Conservation (phyloP, 805 yeast species). For the Candida verbasci region DNA sequence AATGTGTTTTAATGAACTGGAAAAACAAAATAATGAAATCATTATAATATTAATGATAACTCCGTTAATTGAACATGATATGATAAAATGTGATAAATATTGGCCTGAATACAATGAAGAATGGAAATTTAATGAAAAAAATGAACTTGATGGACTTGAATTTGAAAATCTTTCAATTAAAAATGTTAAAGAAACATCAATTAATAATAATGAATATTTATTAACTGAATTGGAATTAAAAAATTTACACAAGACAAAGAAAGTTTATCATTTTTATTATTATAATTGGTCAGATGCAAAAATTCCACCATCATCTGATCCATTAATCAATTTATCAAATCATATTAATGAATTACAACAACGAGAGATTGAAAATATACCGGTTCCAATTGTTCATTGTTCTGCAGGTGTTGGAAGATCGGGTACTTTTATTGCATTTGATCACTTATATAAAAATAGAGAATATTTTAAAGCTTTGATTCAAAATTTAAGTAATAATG, state of each 20-base stretch:
- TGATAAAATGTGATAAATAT: slow-evolving; percentile 38
- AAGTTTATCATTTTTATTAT: slow-evolving; percentile 37
- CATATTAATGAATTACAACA: slow-evolving; percentile 13
- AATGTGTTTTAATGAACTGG: slow-evolving; percentile 36
- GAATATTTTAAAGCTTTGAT: slow-evolving; percentile 1
- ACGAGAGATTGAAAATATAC: slow-evolving; percentile 2
- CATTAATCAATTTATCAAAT: slow-evolving; percentile 23
- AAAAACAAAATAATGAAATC: slow-evolving; percentile 17
- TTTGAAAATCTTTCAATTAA: slow-evolving; percentile 14
- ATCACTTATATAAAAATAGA: slow-evolving; percentile 18
- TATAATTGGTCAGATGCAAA: slow-evolving; percentile 43
- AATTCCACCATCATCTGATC: slow-evolving; percentile 30
- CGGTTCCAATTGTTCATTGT: slow-evolving; percentile 34
- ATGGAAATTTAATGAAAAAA: slow-evolving; percentile 16
- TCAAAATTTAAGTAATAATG: background rate
- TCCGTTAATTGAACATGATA: slow-evolving; percentile 46
- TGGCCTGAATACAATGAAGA: slow-evolving; percentile 30
- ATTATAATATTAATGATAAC: slow-evolving; percentile 39
- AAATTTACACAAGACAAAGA: slow-evolving; percentile 15
- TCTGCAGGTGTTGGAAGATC: slow-evolving; percentile 49
- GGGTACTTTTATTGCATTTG: slow-evolving; percentile 36
- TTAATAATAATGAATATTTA: slow-evolving; percentile 12
- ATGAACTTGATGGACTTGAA: slow-evolving; percentile 19
- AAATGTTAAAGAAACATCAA: slow-evolving; percentile 14
- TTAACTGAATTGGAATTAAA: slow-evolving; percentile 23